Evolutionary conservation across 306 rosid species (phyloP).

Genomic region (Cucumis cinereus): DNA sequence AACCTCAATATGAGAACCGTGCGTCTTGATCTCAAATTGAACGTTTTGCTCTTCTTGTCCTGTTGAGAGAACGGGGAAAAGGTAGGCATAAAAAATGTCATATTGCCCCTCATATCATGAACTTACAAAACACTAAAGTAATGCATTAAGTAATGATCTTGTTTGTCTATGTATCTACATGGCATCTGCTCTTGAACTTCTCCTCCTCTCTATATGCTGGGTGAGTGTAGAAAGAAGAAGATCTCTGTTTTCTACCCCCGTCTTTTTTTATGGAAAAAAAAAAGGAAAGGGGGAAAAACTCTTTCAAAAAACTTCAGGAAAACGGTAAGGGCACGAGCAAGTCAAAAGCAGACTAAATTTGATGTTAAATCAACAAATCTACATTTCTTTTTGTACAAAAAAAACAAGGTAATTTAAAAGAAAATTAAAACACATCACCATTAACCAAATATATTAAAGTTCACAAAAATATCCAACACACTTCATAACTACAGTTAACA

Average conservation of each 20-base stretch:
- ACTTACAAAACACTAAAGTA: background rate
- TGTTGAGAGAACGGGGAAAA: conserved; percentile 25
- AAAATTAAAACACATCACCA: background rate
- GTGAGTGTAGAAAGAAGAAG: background rate
- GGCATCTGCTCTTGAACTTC: background rate
- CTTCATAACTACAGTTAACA: background rate
- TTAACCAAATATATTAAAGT: background rate
- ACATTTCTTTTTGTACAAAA: background rate
- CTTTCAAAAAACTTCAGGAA: background rate
- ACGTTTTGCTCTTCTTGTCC: conserved; percentile 89
- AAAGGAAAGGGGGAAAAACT: too few species aligned
- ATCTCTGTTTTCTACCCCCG: background rate
- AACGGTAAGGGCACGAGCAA: background rate
- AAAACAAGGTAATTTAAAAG: background rate
- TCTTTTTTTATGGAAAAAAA: background rate
- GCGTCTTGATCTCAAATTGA: conserved; percentile 82
- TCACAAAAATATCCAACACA: background rate
- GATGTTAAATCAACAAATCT: background rate
- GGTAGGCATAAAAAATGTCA: background rate
- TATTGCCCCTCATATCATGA: background rate
- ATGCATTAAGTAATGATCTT: background rate
- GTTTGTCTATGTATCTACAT: background rate
- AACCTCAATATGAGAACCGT: conserved; percentile 42
- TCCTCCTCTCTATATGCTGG: background rate
- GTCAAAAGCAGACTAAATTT: background rate